Base-by-base conservation (phyloP, 2,329 filamentous ascomycete genomes). In the Paecilomyces niveus region DNA sequence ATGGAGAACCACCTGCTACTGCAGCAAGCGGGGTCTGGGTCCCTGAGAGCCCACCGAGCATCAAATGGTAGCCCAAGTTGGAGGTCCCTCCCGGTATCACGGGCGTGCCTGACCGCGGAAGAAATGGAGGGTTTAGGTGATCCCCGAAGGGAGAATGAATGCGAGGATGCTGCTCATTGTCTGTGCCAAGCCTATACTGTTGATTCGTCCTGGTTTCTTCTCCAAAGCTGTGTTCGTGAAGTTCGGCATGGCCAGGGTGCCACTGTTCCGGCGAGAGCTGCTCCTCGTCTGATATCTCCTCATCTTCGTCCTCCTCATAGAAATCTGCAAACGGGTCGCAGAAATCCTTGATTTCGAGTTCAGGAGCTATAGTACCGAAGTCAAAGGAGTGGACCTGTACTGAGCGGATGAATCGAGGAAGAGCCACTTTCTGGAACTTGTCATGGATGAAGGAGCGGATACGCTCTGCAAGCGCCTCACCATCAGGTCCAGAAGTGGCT, bases 311-410 rank as follows among this genome's bases (percentile, higher is more conserved):
- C 60, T 89, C 88, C 39, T 97, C 94, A 78, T 99, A 99, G 71
- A 99, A 99, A 68, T 99, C 94, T 0, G 92, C 88, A 59, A 97
- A 83, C 1, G 94, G 94, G 72, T 99, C 92, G 66, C 93, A 95
- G 61, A 99, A 92, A 73, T 97, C 94, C 76, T 97, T 97, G 68
- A 99, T 87, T 70, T 95, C 91, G 50, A 99, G 84, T 65, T 89
- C 84, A 1, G 94, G 94, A 45, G 89, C 82, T 54, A 93, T 86
- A 29, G 81, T 85, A 54, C 94, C 94, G 72, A 99, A 97, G 63
- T 93, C 88, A 76, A 99, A 99, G 61, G 90, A 88, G 72, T 97
- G 92, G 49, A 97, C 92, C 57, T 91, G 89, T 67, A 99, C 94
- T 26, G 92, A 94, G 70, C 94, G 92, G 76, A 99, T 97, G 82